These are phyloP conservation scores for Microthlaspi erraticum DNA, from an alignment of 345 rosid species.

Conservation along the genomic window DNA sequence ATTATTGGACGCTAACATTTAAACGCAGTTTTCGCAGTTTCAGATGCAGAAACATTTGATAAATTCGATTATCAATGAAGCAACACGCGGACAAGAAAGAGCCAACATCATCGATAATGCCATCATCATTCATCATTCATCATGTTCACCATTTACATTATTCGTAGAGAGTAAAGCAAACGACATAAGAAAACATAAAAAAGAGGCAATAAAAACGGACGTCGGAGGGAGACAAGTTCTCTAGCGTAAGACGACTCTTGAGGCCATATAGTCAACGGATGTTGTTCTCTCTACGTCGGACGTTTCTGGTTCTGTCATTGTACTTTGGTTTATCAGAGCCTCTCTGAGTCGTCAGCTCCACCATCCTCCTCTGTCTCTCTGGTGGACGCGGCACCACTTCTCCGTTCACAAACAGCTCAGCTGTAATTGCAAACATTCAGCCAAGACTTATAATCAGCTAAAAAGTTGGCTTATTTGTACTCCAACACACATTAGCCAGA, in stretches of 20 bases:
- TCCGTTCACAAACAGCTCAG: constrained; percentile 86
- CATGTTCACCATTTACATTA: constrained; percentile 24
- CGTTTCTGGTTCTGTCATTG: constrained; percentile 76
- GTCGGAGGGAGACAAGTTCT: constrained; percentile 5
- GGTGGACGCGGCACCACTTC: constrained; percentile 91
- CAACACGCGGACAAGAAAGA: neutral
- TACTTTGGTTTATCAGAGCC: constrained; percentile 64
- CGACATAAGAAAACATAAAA: neutral
- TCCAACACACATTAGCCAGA: neutral
- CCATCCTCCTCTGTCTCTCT: constrained; percentile 91
- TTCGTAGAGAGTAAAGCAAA: constrained; percentile 13
- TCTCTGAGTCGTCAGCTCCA: constrained; percentile 77
- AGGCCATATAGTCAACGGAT: constrained; percentile 33
- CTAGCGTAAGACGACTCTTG: neutral
- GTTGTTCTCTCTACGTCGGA: constrained; percentile 74
- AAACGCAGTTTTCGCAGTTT: neutral
- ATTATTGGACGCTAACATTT: too few species aligned
- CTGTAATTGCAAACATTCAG: constrained; percentile 51
- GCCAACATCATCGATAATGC: constrained; percentile 13
- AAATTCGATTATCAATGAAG: neutral
- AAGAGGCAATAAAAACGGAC: neutral
- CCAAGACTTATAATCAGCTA: neutral
- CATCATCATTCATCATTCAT: too few species aligned
- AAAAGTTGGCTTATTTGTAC: neutral
- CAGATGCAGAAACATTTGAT: neutral